Conservation (phyloP, 495 filamentous ascomycete species). For the Penicillium manginii region DNA sequence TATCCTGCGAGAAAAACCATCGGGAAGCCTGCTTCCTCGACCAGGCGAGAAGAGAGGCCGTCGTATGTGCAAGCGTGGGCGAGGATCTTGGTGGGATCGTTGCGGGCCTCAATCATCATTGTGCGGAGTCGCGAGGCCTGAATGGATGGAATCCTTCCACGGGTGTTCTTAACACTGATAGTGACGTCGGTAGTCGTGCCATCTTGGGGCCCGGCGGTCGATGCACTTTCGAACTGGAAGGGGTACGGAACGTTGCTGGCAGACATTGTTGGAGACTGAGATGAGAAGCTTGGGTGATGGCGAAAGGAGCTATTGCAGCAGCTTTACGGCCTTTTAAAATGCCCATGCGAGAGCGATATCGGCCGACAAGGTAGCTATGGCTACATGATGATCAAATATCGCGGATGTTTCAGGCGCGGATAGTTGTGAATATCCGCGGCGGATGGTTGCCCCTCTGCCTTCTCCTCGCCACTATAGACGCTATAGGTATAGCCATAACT, state of each 20-base stretch:
- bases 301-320: neutral
- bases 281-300: constrained; percentile 3
- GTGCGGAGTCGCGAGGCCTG: constrained; percentile 41
- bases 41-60: constrained; percentile 42
- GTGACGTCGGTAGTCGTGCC: constrained; percentile 16
- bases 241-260: constrained; percentile 36
- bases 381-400: neutral
- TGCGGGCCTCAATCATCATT: constrained; percentile 42
- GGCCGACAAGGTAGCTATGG: constrained; percentile 3
- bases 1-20: constrained; percentile 43
- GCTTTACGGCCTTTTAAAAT: constrained; percentile 7
- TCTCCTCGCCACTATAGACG: neutral
- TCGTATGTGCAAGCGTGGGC: constrained; percentile 45
- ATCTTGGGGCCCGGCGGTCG: constrained; percentile 13
- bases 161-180: constrained; percentile 28
- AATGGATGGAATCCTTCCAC: constrained; percentile 33
- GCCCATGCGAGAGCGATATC: constrained; percentile 8
- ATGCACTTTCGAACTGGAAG: constrained; percentile 30
- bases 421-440: constrained; percentile 16
- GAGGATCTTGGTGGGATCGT: constrained; percentile 40
- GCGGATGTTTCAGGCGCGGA: constrained; percentile 14
- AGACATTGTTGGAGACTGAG: constrained; percentile 9
- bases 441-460: constrained; percentile 9
- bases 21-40: constrained; percentile 46
- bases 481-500: neutral